These are phyloP conservation scores for Suaeda aralocaspica DNA, from an alignment of 148 eudicot species.

Conservation along the genomic window DNA sequence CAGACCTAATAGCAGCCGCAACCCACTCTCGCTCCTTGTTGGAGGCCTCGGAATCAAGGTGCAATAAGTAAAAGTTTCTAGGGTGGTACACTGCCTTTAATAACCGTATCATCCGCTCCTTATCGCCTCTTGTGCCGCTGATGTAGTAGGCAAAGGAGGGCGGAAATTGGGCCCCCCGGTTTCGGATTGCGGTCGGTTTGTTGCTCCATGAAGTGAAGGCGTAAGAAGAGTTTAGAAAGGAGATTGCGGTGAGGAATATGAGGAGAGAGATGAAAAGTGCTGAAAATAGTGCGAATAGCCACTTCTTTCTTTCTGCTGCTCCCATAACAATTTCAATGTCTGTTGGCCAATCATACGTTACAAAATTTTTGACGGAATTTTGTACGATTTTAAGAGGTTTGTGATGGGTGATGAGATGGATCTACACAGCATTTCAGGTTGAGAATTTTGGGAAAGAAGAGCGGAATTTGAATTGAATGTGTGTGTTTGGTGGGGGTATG, in stretches of 20 bases:
- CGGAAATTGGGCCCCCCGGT: constrained; percentile 53
- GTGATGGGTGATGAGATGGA: not conserved
- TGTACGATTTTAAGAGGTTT: not conserved
- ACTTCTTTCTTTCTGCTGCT: constrained; percentile 77
- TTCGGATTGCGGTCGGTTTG: constrained; percentile 25
- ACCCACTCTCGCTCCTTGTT: constrained; percentile 55
- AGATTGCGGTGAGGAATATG: constrained; percentile 52
- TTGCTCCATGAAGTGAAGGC: constrained; percentile 30
- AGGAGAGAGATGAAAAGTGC: constrained; percentile 59
- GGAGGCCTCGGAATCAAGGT: constrained; percentile 61
- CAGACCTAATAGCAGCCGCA: constrained; percentile 43
- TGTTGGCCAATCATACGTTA: constrained; percentile 18
- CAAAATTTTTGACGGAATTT: not conserved
- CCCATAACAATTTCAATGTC: constrained; percentile 37
- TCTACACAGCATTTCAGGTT: not conserved
- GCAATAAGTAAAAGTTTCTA: constrained; percentile 74
- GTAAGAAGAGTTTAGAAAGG: constrained; percentile 51
- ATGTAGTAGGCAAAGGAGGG: constrained; percentile 85
- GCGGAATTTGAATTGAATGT: not conserved
- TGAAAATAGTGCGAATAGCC: constrained; percentile 67
- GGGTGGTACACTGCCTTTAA: constrained; percentile 83
- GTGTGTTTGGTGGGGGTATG: not conserved
- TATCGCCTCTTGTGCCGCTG: constrained; percentile 58
- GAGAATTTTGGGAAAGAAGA: not conserved
- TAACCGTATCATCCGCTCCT: constrained; percentile 50